Conservation (phyloP, 164 flowering plant species). For the Nymphaea thermarum region DNA sequence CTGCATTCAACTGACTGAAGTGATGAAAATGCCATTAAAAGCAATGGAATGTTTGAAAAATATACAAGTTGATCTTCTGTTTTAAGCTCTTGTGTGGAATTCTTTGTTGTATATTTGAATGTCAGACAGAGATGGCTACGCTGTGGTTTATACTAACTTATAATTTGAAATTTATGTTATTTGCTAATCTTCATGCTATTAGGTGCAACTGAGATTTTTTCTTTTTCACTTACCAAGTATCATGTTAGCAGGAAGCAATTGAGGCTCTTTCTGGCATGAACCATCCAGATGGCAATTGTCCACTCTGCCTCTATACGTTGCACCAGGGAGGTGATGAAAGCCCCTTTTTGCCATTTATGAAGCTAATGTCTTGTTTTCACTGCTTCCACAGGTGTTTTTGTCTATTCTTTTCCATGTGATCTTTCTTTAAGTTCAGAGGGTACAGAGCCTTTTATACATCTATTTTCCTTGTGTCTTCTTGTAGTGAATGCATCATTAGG, state of each 20-base stretch:
- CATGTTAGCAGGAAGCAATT: conserved; percentile 60
- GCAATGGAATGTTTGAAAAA: no score
- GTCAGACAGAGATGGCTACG: no score
- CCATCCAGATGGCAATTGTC: conserved; percentile 93
- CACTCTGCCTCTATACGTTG: conserved; percentile 71
- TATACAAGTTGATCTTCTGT: no score
- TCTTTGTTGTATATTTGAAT: no score
- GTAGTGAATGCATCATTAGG: conserved; percentile 75
- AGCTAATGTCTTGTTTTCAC: conserved; percentile 97
- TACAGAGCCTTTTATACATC: neutral
- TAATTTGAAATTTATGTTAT: no score
- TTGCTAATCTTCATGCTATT: no score
- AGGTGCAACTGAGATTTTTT: no score
- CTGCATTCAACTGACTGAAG: no score
- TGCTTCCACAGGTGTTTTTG: conserved; percentile 65
- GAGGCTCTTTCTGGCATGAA: conserved; percentile 72
- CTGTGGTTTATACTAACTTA: no score
- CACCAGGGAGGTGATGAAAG: conserved; percentile 30
- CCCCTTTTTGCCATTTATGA: conserved; percentile 59
- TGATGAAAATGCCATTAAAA: no score
- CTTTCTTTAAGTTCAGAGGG: neutral
- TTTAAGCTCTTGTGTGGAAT: no score
- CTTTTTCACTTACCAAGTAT: neutral
- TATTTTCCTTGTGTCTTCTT: conserved; percentile 5
- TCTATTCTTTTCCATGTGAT: neutral